Evolutionary conservation across 331 rosid genomes (phyloP).

Genomic region (Stylosanthes scabra): DNA sequence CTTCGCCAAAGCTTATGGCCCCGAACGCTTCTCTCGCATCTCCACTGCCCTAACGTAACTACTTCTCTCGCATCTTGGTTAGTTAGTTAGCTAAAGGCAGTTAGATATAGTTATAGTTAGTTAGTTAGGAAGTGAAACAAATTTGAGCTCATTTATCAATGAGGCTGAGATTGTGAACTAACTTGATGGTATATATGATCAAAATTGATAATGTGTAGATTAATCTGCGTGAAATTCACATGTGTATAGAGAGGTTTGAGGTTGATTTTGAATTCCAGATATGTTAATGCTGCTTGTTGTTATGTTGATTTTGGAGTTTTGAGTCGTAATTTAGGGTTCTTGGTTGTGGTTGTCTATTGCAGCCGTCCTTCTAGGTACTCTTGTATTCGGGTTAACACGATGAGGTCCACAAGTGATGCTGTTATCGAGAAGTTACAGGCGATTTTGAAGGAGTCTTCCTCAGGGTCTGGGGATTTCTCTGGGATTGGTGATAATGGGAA

Average conservation of each 20-base stretch:
- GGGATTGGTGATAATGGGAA: background rate
- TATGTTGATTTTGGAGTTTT: background rate
- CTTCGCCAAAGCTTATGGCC: constrained; percentile 77
- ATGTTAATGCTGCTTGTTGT: background rate
- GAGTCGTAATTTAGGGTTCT: background rate
- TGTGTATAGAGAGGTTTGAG: background rate
- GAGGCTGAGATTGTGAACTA: too few species aligned
- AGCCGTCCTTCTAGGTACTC: constrained; percentile 93
- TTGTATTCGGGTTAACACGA: constrained; percentile 80
- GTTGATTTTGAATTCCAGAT: background rate
- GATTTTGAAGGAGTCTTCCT: constrained; percentile 40
- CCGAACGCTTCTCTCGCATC: constrained; percentile 70
- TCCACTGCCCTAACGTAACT: constrained; percentile 73
- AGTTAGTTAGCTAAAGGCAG: background rate
- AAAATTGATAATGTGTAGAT: background rate
- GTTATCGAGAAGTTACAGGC: constrained; percentile 59
- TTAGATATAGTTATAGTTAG: background rate
- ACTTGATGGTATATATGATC: too few species aligned
- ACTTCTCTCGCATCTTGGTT: background rate
- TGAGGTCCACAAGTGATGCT: constrained; percentile 63
- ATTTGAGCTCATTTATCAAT: too few species aligned
- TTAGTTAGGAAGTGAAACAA: too few species aligned
- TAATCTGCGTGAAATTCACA: background rate
- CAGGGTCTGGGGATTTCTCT: background rate
- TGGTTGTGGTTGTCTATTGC: background rate